phyloP scores from a whole-genome alignment of 257 asterid genomes.

The Verbena officinalis region DNA sequence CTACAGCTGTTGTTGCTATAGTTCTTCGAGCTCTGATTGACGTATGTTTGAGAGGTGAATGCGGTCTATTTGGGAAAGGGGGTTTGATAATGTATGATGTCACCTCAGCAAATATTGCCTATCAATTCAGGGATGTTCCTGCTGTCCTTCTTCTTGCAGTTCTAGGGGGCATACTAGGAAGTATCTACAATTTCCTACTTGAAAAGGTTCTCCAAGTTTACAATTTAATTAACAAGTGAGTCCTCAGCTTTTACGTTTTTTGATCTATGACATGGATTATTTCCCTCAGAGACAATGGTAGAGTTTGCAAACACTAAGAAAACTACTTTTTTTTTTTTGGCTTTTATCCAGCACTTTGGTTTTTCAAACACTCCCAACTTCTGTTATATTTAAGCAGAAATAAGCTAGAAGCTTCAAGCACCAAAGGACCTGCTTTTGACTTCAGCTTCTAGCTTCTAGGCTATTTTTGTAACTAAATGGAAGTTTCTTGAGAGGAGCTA shows the following conservation, averaged over 20 bases:
- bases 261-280: not conserved
- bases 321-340: too few species aligned
- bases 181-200: constrained; percentile 55
- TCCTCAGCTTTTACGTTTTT: constrained; percentile 17
- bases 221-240: constrained; percentile 52
- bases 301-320: too few species aligned
- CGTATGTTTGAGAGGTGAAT: constrained; percentile 62
- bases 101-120: constrained; percentile 57
- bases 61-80: constrained; percentile 77
- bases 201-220: constrained; percentile 51
- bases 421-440: too few species aligned
- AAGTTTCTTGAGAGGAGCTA: too few species aligned
- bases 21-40: constrained; percentile 67
- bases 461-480: too few species aligned
- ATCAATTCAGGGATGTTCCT: constrained; percentile 61
- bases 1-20: constrained; percentile 67
- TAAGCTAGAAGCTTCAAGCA: too few species aligned
- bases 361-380: too few species aligned
- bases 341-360: too few species aligned
- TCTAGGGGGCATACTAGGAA: constrained; percentile 61
- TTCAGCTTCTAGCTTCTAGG: too few species aligned
- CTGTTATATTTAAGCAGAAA: too few species aligned
- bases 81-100: constrained; percentile 73
- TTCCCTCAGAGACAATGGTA: constrained; percentile 15
- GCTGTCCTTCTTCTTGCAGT: constrained; percentile 60